Base-by-base conservation (phyloP, 345 rosid species). In the Hirschfeldia incana region DNA sequence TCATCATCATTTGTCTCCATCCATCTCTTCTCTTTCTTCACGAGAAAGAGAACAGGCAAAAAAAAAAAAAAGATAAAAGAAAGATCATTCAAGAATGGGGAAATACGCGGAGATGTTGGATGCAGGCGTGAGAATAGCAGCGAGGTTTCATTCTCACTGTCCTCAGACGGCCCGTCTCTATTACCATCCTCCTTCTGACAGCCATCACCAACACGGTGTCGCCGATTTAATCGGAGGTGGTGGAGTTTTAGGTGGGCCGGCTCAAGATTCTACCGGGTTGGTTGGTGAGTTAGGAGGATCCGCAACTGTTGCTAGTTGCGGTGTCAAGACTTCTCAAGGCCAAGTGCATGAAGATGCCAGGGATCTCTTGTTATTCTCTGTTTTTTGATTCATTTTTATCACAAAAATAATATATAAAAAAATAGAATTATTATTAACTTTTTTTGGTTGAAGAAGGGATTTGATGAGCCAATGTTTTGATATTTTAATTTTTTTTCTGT, bases 61-160 rank as follows among this genome's bases (percentile, higher is more conserved):
- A 16, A 53, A 16, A 53, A 53, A 53, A 53, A 3, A n/a, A 51
- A n/a, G 6, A 51, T 13, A 13, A 13, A 53, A 29, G 32, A 29
- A 53, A 53, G 27, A 53, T 53, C 60, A 15, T 15, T 16, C 26
- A 53, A 53, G 60, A 53, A 53, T 53, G 60, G 60, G 60, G 60
- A 53, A 53, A 53, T 53, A 53, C 27, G 0, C 60, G 60, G 60
- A 16, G 60, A 53, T 53, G 60, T 53, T 53, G 60, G 60, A 53
- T 53, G 27, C 4, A 6, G 60, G 60, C 10, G 60, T 16, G 60
- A 53, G 60, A 53, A 53, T 53, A 16, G 60, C 27, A 27, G 60
- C 60, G 26, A 53, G 60, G 60, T 53, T 53, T 53, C 60, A 53
- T 53, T 53, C 60, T 53, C 60, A 53, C 60, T 53, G 60, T 53